Evolutionary conservation across 192 early-diverging fungal species (phyloP).

Genomic region (Mortierella alpina): DNA sequence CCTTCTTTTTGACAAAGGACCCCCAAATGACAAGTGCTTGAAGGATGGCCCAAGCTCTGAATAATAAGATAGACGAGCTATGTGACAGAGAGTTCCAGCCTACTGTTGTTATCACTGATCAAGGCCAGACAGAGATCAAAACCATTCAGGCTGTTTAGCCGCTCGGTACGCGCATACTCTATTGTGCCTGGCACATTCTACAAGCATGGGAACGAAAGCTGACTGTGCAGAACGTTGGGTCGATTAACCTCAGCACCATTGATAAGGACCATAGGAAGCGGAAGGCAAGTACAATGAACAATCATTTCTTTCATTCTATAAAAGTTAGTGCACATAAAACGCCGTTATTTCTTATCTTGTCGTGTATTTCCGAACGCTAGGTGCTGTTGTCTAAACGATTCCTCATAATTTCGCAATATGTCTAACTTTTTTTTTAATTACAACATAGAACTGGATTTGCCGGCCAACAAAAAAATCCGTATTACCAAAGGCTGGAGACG

Average conservation of each 20-base stretch:
- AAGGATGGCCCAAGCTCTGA: not conserved
- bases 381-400: too few relatives aligned
- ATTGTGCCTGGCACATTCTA: slow-evolving; percentile 10
- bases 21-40: not conserved
- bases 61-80: not conserved
- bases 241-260: not conserved
- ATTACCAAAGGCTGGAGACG: slow-evolving; percentile 15
- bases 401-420: too few relatives aligned
- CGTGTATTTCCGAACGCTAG: too few relatives aligned
- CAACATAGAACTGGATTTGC: too few relatives aligned
- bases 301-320: too few relatives aligned
- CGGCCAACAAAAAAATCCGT: slow-evolving; percentile 32
- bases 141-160: not conserved
- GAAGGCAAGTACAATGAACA: not conserved
- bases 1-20: not conserved
- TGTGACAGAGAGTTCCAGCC: not conserved
- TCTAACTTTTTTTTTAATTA: too few relatives aligned
- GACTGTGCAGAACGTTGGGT: not conserved
- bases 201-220: slow-evolving; percentile 15
- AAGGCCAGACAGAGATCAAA: slow-evolving; percentile 10
- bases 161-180: not conserved
- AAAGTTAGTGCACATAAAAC: too few relatives aligned
- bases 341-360: too few relatives aligned
- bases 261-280: not conserved
- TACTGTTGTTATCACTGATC: slow-evolving; percentile 10